Evolutionary conservation across 768 basidiomycete species (phyloP).

Genomic region (Harrya chromipes): DNA sequence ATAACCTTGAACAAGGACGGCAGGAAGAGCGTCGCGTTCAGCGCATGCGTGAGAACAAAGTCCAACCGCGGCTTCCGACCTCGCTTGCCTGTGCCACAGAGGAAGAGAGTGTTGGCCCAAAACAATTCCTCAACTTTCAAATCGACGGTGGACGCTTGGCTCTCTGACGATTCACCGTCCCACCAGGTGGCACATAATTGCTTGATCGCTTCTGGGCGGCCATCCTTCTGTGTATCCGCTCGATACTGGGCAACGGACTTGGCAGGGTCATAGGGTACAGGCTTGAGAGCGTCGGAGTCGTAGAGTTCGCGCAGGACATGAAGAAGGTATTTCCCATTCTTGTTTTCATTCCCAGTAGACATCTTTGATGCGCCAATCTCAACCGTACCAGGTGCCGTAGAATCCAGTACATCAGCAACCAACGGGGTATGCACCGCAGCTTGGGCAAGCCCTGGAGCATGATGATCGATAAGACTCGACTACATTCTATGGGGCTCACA

Average conservation of each 20-base stretch:
- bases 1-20: constrained; percentile 37
- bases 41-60: constrained; percentile 59
- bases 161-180: constrained; percentile 26
- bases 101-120: constrained; percentile 46
- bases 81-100: constrained; percentile 44
- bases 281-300: constrained; percentile 45
- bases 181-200: constrained; percentile 42
- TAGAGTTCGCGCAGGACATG: constrained; percentile 50
- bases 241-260: constrained; percentile 37
- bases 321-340: constrained; percentile 40
- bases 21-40: constrained; percentile 52
- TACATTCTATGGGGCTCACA: not conserved
- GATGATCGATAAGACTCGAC: not conserved
- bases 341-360: constrained; percentile 10
- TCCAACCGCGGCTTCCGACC: constrained; percentile 49
- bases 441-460: constrained; percentile 43
- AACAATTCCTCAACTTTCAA: constrained; percentile 48
- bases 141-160: constrained; percentile 27
- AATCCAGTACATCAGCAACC: constrained; percentile 33
- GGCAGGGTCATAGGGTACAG: constrained; percentile 52
- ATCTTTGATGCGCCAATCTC: not conserved
- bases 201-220: constrained; percentile 43
- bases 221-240: constrained; percentile 33
- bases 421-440: constrained; percentile 40
- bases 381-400: constrained; percentile 10